Base-by-base conservation (phyloP, 139 green algal species). In the Coelastrella sp. region DNA sequence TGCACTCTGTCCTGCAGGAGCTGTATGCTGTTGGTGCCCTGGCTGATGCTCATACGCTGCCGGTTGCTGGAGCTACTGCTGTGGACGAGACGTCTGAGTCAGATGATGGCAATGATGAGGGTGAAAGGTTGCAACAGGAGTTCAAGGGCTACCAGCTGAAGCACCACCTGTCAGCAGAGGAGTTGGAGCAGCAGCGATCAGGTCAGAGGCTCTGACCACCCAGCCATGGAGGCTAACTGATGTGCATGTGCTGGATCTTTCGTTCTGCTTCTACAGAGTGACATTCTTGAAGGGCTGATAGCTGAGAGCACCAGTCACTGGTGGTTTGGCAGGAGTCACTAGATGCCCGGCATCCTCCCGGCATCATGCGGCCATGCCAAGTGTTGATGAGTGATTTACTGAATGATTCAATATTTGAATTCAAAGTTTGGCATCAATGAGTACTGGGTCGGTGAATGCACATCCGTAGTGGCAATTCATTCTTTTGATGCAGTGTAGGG, bases 101-200 rank as follows among this genome's bases (percentile, higher is more conserved):
- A 15, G 22, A 59, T 49, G 87, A 22, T 7, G 56, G 6, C 25
- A 74, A 92, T 65, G 82, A 73, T 7, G 87, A 92, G 63, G 83
- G 24, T 12, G 76, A 84, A 35, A 11, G 85, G 19, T 66, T 93
- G 1, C 27, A 73, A 1, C 5, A 66, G 22, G 82, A 89, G 86
- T 84, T 89, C 66, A 59, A 78, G 14, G 74, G 88, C 7, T 59
- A 81, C 12, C 88, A 91, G 84, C 27, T 90, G 8, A 83, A 87
- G 73, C 92, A 93, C 59, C 92, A 93, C 90, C 4, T 94, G 14
- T 91, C 59, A 4, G n/a, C 65, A 14, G 76, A 66, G 25, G 63
- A 84, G 57, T 58, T 83, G 72, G 12, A 74, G 58, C 72, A 76
- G 73, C 85, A 82, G 12, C 15, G 22, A 61, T 4, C 19, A 22